A percentile compares a stretch with the other conserved stretches of the same genome.
Evolutionary conservation across 1,139 yeast genomes (phyloP).

Genomic region (Hyphopichia buzzinii): DNA sequence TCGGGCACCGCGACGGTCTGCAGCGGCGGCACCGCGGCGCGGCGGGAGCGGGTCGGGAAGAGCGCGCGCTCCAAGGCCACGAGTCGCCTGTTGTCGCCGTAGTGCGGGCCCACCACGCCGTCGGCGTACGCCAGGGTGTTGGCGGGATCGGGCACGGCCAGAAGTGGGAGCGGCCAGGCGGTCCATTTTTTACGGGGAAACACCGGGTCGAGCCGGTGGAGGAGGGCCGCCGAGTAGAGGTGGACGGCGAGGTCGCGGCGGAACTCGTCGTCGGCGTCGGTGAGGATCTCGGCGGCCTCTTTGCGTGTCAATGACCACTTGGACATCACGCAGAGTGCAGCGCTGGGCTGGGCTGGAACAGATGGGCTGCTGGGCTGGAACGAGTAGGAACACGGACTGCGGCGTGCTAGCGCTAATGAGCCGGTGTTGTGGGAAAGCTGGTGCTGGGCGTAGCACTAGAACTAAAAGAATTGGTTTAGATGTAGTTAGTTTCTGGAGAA

Average conservation of each 20-base stretch:
- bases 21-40: background rate
- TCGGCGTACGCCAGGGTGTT: conserved; percentile 21
- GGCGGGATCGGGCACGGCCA: conserved; percentile 37
- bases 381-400: too few relatives aligned
- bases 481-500: too few relatives aligned
- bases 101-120: conserved; percentile 13
- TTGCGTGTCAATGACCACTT: conserved; percentile 3
- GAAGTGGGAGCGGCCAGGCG: conserved; percentile 44
- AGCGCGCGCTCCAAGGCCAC: background rate
- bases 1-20: background rate
- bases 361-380: too few relatives aligned
- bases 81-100: conserved; percentile 6
- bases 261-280: conserved; percentile 41
- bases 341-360: too few relatives aligned
- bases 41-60: background rate
- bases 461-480: too few relatives aligned
- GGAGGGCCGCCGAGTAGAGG: conserved; percentile 45
- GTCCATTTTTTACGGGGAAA: conserved; percentile 42
- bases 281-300: conserved; percentile 30
- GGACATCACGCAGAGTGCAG: too few relatives aligned
- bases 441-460: background rate
- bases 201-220: conserved; percentile 35
- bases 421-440: too few relatives aligned
- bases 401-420: too few relatives aligned
- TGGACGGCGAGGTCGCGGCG: conserved; percentile 51